Evolutionary conservation across 2,329 filamentous ascomycete species (phyloP), one percentile per base, ranked within the genome.

Genomic region (Scolecobasidium constrictum): DNA sequence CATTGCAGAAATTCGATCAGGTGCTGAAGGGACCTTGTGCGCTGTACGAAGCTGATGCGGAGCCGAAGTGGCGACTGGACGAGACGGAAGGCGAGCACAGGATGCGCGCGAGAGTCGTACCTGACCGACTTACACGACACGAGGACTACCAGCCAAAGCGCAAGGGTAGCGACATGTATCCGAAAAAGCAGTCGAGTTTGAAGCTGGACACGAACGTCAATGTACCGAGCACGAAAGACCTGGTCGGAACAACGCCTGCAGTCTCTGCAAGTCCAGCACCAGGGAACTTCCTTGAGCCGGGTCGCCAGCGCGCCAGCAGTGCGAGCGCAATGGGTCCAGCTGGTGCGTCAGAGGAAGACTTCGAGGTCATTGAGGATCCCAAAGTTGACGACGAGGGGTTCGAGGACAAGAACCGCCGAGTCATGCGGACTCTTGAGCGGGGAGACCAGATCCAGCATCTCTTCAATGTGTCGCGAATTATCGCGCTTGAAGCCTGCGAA

Each of bases 381-480:
- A 87, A 87, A 53, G 83, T 90, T 44, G 78, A 83, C 33, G 76
- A 85, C 19, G 86, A 92, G 50, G 81, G 80, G 1, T 93, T 93
- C 48, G 93, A 98, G 61, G 93, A 98, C 61, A 96, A 95, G 67
- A 96, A 98, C 55, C 77, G 93, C 35, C 95, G 95, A 61, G 90
- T 98, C 35, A 93, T 96, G 86, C 77, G 92, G 40, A 90, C 86
- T 49, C 71, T 98, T 9, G 83, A 94, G 52, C 82, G 83, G 11
- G 87, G 88, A 4, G 92, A 98, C 54, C 77, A 88, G 44, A 90
- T 98, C 2, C 86, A 95, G 58, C 83, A 86, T 44, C 86, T 95
- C 1, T 94, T 86, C 69, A 98, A 98, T 53, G 81, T 96, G 39
- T 96, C 92, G 13, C 81, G 92, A 9, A 90, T 98, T 43, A 81